Evolutionary conservation across 1,284 basidiomycete genomes (phyloP), one percentile per base, ranked within the genome.

Genomic region (Heliocybe sulcata): DNA sequence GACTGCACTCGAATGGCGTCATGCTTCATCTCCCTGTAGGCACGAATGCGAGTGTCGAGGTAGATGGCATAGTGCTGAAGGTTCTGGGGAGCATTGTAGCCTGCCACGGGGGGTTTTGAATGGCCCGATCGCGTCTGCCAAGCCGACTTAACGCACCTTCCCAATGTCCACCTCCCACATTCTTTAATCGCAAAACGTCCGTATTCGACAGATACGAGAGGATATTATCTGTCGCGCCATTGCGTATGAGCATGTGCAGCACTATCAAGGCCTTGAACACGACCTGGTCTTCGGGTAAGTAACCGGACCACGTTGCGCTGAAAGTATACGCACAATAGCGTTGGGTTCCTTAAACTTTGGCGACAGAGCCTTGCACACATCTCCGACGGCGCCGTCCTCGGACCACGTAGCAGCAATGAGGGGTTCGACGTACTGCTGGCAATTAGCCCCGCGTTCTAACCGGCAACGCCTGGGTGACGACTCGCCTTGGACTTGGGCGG

Each of bases 261-360:
- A 97, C 92, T 64, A 99, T 87, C 62, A 99, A 77, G 0, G 94
- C 92, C 67, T 99, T 99, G 85, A 98, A 97, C 16, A 94, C 94
- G 61, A 97, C 81, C 93, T 95, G 27, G n/a, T 29, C 14, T 45
- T 19, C 19, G 52, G 3, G 31, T 53, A 12, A 27, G 25, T 3
- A 35, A 6, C 4, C 11, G 47, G 6, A 16, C 12, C 8, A n/a
- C 38, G 26, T 29, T 19, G 59, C 22, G 11, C 52, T 48, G 31
- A 12, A 20, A 45, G 47, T 9, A 50, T 35, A 77, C 88, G 64
- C 67, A 96, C 94, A 53, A 94, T 84, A 29, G 85, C 84, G 68
- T 96, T 98, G 22, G 93, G 87, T 64, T 99, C 96, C 31, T 90
- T 79, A 58, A 99, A 81, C 35, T 93, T 82, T 19, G 87, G 82